A percentile compares a stretch with the other conserved stretches of the same genome.
These are phyloP conservation scores for Extremus antarcticus DNA, from an alignment of 495 filamentous ascomycete species.

Conservation along the genomic window DNA sequence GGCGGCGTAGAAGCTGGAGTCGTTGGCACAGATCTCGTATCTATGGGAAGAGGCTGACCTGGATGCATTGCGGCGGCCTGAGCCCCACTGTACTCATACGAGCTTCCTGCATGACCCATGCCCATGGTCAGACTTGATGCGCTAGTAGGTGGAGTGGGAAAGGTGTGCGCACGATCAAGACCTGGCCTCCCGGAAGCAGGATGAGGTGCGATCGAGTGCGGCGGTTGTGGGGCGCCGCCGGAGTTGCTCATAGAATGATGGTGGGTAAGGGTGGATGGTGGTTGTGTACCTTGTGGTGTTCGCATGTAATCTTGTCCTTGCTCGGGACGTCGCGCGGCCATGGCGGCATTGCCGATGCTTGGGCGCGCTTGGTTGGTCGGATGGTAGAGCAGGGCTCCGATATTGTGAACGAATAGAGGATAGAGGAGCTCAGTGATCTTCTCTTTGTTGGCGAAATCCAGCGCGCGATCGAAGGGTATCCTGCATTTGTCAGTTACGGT, in stretches of 20 bases:
- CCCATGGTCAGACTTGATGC: conserved; percentile 74
- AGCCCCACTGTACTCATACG: conserved; percentile 63
- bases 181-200: conserved; percentile 55
- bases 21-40: conserved; percentile 78
- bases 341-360: conserved; percentile 52
- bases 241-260: conserved; percentile 67
- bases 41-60: conserved; percentile 69
- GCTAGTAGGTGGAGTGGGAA: conserved; percentile 89
- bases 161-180: conserved; percentile 74
- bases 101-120: conserved; percentile 61
- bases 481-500: conserved; percentile 37
- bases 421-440: conserved; percentile 95
- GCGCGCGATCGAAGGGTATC: conserved; percentile 93
- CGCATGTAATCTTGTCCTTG: conserved; percentile 35
- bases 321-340: conserved; percentile 69
- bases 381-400: conserved; percentile 87
- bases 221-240: conserved; percentile 52
- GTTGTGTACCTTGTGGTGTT: conserved; percentile 45
- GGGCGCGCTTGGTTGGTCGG: conserved; percentile 76
- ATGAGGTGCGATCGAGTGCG: conserved; percentile 67
- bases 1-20: conserved; percentile 93
- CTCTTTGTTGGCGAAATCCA: conserved; percentile 98
- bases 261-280: conserved; percentile 59
- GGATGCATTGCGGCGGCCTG: conserved; percentile 55
- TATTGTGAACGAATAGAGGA: conserved; percentile 95